A percentile compares a stretch with the other conserved stretches of the same genome.
phyloP scores from a whole-genome alignment of 129 eudicot species.

The Ambrosia trifida region DNA sequence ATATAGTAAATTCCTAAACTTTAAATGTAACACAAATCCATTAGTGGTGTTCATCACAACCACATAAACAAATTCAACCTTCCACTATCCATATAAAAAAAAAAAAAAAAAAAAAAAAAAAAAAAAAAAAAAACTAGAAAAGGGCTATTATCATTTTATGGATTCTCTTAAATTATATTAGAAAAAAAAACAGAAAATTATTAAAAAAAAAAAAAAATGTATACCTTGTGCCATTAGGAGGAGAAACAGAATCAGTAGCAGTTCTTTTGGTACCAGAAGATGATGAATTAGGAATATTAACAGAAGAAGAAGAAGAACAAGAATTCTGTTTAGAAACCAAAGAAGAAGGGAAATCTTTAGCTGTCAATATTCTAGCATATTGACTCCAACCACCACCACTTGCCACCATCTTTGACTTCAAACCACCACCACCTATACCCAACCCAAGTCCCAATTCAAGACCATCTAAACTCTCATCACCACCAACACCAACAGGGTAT shows the following conservation, averaged over 20 bases:
- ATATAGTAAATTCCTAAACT: background rate
- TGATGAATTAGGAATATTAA: constrained; percentile 35
- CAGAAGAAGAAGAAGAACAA: constrained; percentile 62
- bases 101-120: background rate
- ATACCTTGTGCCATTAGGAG: constrained; percentile 60
- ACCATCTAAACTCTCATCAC: constrained; percentile 41
- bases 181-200: constrained; percentile 3
- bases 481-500: constrained; percentile 33
- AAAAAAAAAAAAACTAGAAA: background rate
- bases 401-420: constrained; percentile 38
- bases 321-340: constrained; percentile 36
- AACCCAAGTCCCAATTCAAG: constrained; percentile 92
- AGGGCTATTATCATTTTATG: constrained; percentile 1
- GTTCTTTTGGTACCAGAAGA: constrained; percentile 74
- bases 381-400: constrained; percentile 54
- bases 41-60: background rate
- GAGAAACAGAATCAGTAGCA: constrained; percentile 82
- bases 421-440: constrained; percentile 62
- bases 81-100: too few relatives aligned
- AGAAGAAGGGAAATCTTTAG: constrained; percentile 64
- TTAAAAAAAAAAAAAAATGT: constrained; percentile 15
- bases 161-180: background rate
- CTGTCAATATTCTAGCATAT: constrained; percentile 85
- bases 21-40: background rate
- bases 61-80: constrained; percentile 14